Base-by-base conservation (phyloP, 1,139 yeast species). In the Scheffersomyces quercinus region DNA sequence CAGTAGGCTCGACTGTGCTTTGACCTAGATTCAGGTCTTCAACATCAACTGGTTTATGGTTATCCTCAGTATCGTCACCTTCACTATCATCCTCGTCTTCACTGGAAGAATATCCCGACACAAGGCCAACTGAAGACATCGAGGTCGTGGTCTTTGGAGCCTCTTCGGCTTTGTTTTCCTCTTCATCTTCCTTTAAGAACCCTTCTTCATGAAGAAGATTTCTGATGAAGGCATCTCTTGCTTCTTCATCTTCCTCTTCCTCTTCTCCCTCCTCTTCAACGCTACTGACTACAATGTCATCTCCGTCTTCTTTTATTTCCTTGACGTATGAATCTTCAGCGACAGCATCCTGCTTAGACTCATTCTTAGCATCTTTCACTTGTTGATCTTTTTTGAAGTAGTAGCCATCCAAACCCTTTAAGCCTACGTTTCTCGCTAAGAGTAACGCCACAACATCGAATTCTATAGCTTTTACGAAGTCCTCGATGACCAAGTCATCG, bases 391-490 rank as follows among this genome's bases (percentile, higher is more conserved):
- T 26, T 13, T 20, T 31, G 31, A 28, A 28, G 24, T 35, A 28
- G 24, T 10, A 15, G 5, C 7, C 26, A 3, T 36, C 47, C 31
- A 45, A 33, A 6, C 45, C 39, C 13, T 31, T 50, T 36, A 68
- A 46, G 2, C 76, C 77, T 36, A 62, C 54, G 13, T 63, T 58
- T 49, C 59, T 62, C 3, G 68, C 75, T 42, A 67, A 54, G 35
- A 71, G 50, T 3, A 67, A 29, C 10, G 58, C 63, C 29, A 72
- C 54, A 35, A 65, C 63, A 44, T 73, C 70, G 44, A 52, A 68
- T 42, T 69, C 55, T 2, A 66, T 62, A 31, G 57, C 44, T 13
- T 44, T 37, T 11, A 56, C 43, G 41, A 64, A 52, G 34, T 37
- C 45, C 13, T 55, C 55, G 47, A 55, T 42, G 33, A 56, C 56